phyloP scores from a whole-genome alignment of 2,329 filamentous ascomycete genomes.

The Sporothrix luriei region DNA sequence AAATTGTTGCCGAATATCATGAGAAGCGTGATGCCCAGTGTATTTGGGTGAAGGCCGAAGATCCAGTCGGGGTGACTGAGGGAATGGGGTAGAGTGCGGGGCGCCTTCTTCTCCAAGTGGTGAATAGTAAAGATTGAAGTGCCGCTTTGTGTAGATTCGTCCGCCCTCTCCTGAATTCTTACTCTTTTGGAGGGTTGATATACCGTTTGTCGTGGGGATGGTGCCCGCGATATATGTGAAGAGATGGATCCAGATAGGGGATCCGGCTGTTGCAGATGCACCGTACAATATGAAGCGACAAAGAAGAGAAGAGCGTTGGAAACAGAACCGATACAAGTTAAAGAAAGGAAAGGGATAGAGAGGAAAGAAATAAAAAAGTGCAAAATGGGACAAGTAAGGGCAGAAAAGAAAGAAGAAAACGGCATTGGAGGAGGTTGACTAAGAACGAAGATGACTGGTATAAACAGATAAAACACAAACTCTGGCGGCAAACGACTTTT shows the following conservation, averaged over 20 bases:
- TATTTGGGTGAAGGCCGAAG: background rate
- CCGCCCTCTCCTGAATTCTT: background rate
- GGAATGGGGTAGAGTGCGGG: background rate
- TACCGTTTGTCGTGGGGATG: constrained; percentile 3
- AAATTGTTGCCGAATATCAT: background rate
- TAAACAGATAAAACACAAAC: constrained; percentile 11
- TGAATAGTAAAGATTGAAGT: background rate
- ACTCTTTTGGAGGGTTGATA: background rate
- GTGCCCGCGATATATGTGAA: background rate
- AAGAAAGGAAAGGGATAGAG: background rate
- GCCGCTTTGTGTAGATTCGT: background rate
- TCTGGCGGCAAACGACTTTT: constrained; percentile 15
- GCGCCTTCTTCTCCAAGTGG: background rate
- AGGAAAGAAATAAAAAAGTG: background rate
- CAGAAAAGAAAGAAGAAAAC: background rate
- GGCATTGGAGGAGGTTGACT: background rate
- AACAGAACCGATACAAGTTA: too few relatives aligned
- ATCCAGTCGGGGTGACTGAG: background rate
- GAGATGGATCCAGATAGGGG: background rate
- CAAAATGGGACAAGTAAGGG: background rate
- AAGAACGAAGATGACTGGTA: constrained; percentile 5
- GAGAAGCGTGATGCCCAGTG: background rate
- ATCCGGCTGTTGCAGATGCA: background rate
- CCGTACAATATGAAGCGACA: background rate
- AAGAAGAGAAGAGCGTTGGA: background rate